phyloP scores from a whole-genome alignment of 2,329 filamentous ascomycete species.

The Eutypella sp. region DNA sequence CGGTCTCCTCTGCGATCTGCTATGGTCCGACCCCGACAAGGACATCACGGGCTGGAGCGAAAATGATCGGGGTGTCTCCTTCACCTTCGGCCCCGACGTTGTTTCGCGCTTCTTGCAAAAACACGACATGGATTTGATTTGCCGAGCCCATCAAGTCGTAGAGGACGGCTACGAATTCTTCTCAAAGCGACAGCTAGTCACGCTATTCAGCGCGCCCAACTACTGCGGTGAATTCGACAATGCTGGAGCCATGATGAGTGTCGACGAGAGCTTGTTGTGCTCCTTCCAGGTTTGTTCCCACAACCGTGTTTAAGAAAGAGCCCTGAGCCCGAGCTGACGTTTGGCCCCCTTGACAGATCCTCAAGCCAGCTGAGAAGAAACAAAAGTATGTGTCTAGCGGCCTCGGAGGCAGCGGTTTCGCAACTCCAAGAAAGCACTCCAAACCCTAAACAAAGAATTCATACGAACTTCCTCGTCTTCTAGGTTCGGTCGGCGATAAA shows the following conservation, averaged over 20 bases:
- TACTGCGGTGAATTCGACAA: conserved; percentile 99
- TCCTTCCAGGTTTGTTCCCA: conserved; percentile 81
- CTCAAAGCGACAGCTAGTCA: conserved; percentile 95
- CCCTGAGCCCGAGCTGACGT: neutral
- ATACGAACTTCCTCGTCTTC: conserved; percentile 70
- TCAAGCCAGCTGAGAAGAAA: conserved; percentile 99
- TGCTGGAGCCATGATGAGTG: conserved; percentile 99
- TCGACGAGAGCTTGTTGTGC: conserved; percentile 96
- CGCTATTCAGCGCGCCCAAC: conserved; percentile 95
- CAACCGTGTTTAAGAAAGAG: neutral
- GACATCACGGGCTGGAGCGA: conserved; percentile 99
- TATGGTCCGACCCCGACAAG: conserved; percentile 99
- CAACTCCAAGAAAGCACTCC: conserved; percentile 63
- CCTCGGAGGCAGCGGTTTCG: conserved; percentile 65
- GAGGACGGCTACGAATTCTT: conserved; percentile 99
- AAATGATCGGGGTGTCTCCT: conserved; percentile 97
- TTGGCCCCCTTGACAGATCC: conserved; percentile 55
- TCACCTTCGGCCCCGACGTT: conserved; percentile 96
- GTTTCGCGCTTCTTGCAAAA: conserved; percentile 97
- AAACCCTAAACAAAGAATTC: conserved; percentile 65
- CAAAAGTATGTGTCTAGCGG: conserved; percentile 94
- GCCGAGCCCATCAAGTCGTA: conserved; percentile 96
- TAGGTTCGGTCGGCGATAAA: conserved; percentile 96
- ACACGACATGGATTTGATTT: conserved; percentile 99
- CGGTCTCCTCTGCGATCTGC: conserved; percentile 90